A percentile compares a stretch with the other conserved stretches of the same genome.
Evolutionary conservation across 257 asterid genomes (phyloP).

Genomic region (Avicennia marina): DNA sequence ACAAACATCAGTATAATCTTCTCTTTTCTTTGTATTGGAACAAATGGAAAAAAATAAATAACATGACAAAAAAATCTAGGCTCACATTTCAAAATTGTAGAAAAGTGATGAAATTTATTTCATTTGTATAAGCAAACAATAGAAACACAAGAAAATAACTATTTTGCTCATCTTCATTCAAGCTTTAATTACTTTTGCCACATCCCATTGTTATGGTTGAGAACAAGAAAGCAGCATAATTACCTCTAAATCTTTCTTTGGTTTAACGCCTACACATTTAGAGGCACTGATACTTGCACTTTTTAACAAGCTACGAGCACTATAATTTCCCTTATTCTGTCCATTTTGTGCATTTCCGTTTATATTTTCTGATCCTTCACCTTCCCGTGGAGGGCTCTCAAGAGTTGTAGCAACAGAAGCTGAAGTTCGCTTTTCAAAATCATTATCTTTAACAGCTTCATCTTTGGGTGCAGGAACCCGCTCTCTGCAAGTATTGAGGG

Average conservation of each 20-base stretch:
- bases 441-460: slow-evolving; percentile 39
- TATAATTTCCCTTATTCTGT: slow-evolving; percentile 40
- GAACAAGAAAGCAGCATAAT: neutral
- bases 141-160: neutral
- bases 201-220: too few relatives aligned
- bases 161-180: neutral
- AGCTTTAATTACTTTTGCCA: too few relatives aligned
- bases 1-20: too few relatives aligned
- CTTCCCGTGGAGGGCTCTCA: slow-evolving; percentile 52
- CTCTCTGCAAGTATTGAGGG: slow-evolving; percentile 41
- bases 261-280: slow-evolving; percentile 66
- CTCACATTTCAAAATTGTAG: neutral
- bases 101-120: neutral
- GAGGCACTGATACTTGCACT: slow-evolving; percentile 94
- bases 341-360: slow-evolving; percentile 34
- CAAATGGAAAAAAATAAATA: neutral
- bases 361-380: slow-evolving; percentile 33
- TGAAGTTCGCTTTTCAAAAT: slow-evolving; percentile 52
- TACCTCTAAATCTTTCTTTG: slow-evolving; percentile 58
- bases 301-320: slow-evolving; percentile 87
- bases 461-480: slow-evolving; percentile 82
- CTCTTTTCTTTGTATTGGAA: too few relatives aligned
- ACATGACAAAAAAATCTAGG: neutral
- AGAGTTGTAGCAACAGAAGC: slow-evolving; percentile 65
- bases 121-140: neutral